A percentile compares a stretch with the other conserved stretches of the same genome.
These are phyloP conservation scores for Colletotrichum tamarilloi DNA, from an alignment of 2,329 filamentous ascomycete genomes.

Conservation along the genomic window DNA sequence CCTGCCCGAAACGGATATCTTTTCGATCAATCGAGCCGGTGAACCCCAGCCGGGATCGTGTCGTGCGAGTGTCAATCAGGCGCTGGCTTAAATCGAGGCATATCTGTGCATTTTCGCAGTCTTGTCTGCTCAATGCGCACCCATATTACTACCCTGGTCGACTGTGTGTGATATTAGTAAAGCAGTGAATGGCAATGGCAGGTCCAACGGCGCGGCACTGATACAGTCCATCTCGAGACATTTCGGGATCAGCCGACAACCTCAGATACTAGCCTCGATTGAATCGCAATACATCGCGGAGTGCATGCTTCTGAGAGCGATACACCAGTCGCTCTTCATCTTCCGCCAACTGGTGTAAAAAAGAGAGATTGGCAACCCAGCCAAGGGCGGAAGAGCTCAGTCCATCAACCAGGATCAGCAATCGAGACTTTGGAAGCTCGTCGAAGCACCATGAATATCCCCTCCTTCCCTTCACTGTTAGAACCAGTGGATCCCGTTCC, in stretches of 20 bases:
- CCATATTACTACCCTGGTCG: not conserved
- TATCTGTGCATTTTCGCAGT: not conserved
- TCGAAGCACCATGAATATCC: constrained; percentile 32
- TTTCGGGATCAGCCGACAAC: constrained; percentile 2
- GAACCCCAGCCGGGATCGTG: constrained; percentile 21
- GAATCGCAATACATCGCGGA: not conserved
- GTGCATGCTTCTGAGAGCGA: not conserved
- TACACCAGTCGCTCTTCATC: not conserved
- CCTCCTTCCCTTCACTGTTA: constrained; percentile 23
- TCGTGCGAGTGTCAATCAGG: not conserved
- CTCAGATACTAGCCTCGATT: not conserved
- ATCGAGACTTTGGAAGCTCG: constrained; percentile 28
- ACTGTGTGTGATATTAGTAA: not conserved
- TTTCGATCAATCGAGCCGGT: constrained; percentile 5
- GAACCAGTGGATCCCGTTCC: constrained; percentile 17
- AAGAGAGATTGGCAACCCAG: not conserved
- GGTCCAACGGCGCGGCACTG: not conserved
- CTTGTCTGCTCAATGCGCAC: not conserved
- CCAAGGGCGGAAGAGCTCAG: constrained; percentile 4
- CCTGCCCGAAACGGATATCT: constrained; percentile 18
- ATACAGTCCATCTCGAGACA: not conserved
- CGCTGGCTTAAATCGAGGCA: constrained; percentile 6
- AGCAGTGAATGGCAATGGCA: not conserved
- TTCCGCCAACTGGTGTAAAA: not conserved
- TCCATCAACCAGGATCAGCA: constrained; percentile 20